Percentiles rank a stretch among this genome's conserved stretches.
Conservation (phyloP, 371 early-diverging fungal genomes). For the Mortierella sp. region DNA sequence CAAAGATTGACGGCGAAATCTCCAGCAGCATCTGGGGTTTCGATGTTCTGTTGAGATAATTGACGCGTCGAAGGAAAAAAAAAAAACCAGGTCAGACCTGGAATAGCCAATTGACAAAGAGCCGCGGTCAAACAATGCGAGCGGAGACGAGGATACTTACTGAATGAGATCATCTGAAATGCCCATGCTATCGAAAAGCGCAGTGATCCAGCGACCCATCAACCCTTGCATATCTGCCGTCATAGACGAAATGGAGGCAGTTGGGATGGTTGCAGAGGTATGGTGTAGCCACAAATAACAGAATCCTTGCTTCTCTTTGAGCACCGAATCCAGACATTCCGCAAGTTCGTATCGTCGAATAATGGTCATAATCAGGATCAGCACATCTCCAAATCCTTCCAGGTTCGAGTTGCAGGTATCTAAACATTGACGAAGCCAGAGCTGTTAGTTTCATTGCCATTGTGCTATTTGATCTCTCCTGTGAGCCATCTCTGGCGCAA, state of each 20-base stretch:
- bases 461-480: background rate
- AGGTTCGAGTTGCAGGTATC: constrained; percentile 55
- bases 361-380: constrained; percentile 48
- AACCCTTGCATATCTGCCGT: constrained; percentile 46
- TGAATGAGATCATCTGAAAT: constrained; percentile 56
- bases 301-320: constrained; percentile 45
- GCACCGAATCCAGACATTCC: constrained; percentile 34
- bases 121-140: background rate
- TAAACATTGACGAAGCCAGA: background rate
- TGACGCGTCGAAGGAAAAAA: background rate
- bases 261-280: constrained; percentile 49
- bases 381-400: constrained; percentile 48
- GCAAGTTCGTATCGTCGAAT: constrained; percentile 51
- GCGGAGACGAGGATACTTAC: constrained; percentile 21
- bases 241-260: constrained; percentile 36
- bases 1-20: constrained; percentile 54
- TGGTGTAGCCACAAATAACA: constrained; percentile 54
- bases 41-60: constrained; percentile 31
- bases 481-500: background rate
- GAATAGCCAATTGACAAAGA: background rate
- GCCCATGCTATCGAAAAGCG: constrained; percentile 56
- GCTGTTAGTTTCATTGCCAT: background rate
- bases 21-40: constrained; percentile 55
- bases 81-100: background rate
- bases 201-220: constrained; percentile 54